phyloP scores from a whole-genome alignment of 1,284 basidiomycete species.

The Cryptococcus wingfieldii region DNA sequence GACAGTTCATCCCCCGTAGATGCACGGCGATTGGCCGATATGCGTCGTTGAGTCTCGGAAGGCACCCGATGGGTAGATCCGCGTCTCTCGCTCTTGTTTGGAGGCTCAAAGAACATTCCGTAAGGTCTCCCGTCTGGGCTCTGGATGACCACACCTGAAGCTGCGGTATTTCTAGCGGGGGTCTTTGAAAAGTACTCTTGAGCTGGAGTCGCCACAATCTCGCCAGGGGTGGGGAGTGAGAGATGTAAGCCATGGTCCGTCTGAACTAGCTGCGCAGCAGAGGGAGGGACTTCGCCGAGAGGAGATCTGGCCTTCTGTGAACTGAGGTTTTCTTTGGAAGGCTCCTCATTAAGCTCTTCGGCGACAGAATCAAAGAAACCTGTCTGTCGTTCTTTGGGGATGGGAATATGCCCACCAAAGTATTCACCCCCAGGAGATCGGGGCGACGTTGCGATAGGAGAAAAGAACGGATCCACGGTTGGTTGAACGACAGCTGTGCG shows the following conservation, averaged over 20 bases:
- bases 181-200: constrained; percentile 80
- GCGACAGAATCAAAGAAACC: constrained; percentile 42
- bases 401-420: constrained; percentile 23
- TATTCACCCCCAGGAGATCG: constrained; percentile 57
- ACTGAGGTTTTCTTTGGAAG: background rate
- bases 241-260: constrained; percentile 23
- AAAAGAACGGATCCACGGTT: constrained; percentile 78
- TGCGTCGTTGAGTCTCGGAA: constrained; percentile 15
- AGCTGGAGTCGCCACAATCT: constrained; percentile 59
- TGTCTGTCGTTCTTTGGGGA: constrained; percentile 20
- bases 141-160: constrained; percentile 84
- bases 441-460: constrained; percentile 88
- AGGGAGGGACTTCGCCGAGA: constrained; percentile 32
- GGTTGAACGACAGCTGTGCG: constrained; percentile 81
- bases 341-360: constrained; percentile 20
- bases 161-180: constrained; percentile 69
- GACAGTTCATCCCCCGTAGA: constrained; percentile 17
- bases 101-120: constrained; percentile 91
- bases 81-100: constrained; percentile 30
- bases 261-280: constrained; percentile 17
- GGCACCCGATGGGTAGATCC: constrained; percentile 18
- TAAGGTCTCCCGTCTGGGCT: constrained; percentile 87
- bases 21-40: constrained; percentile 17
- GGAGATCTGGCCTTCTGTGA: constrained; percentile 31
- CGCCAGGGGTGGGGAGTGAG: constrained; percentile 60